Conservation (phyloP, 306 rosid species). For the Echinosophora koreensis region DNA sequence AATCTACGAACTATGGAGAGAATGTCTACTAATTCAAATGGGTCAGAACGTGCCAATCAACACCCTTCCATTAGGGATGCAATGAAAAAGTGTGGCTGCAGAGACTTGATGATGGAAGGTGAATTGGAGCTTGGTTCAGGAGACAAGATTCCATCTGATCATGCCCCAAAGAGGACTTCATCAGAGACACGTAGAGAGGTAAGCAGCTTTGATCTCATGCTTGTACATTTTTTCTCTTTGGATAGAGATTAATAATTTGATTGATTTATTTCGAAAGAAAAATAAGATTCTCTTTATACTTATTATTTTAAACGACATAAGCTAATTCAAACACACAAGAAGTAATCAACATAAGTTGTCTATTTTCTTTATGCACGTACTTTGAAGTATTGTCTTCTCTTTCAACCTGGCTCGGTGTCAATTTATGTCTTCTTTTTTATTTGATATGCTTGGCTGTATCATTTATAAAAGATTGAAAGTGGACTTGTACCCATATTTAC, state of each 20-base stretch:
- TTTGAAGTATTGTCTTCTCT: slow-evolving; percentile 9
- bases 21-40: slow-evolving; percentile 38
- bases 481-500: neutral
- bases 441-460: neutral
- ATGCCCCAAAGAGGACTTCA: slow-evolving; percentile 31
- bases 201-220: slow-evolving; percentile 35
- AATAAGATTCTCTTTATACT: too few relatives aligned
- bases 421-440: slow-evolving; percentile 9
- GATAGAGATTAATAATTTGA: neutral
- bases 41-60: slow-evolving; percentile 39
- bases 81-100: slow-evolving; percentile 36
- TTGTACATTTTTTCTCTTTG: slow-evolving; percentile 34
- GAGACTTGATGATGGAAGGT: slow-evolving; percentile 43
- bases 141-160: slow-evolving; percentile 38
- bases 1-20: slow-evolving; percentile 41
- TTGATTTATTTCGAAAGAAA: too few relatives aligned
- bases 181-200: slow-evolving; percentile 60
- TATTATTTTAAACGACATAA: too few relatives aligned
- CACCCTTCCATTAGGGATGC: slow-evolving; percentile 39
- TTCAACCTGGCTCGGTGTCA: neutral
- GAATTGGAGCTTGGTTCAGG: slow-evolving; percentile 37
- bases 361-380: neutral
- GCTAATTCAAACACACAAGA: too few relatives aligned
- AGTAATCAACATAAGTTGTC: neutral
- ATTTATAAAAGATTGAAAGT: slow-evolving; percentile 7